Conservation (phyloP, 176 grass and related monocot genomes). For the Eleusine coracana region DNA sequence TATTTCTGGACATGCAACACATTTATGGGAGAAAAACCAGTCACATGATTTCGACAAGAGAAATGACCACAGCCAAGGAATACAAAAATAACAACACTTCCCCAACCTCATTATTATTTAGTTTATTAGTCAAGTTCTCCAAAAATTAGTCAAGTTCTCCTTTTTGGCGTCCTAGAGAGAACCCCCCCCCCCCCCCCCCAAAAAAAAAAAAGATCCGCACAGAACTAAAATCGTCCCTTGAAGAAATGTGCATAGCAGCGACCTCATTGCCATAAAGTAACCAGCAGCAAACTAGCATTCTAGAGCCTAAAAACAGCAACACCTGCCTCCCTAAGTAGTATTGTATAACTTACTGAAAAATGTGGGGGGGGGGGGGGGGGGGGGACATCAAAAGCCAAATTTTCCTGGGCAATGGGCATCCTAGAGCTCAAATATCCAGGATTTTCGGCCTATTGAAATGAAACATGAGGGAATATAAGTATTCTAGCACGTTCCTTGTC, state of each 20-base stretch:
- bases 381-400: not conserved
- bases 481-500: no score
- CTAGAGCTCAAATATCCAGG: not conserved
- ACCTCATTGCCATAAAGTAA: not conserved
- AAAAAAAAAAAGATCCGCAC: not conserved
- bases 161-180: not conserved
- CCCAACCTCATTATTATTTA: not conserved
- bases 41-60: not conserved
- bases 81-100: not conserved
- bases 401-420: not conserved
- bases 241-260: not conserved
- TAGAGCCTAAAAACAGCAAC: not conserved
- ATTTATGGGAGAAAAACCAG: not conserved
- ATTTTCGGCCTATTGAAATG: not conserved
- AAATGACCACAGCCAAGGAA: constrained; percentile 1
- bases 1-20: not conserved
- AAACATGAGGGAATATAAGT: not conserved
- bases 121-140: not conserved
- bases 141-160: not conserved
- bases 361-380: no score
- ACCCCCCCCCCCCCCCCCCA: no score
- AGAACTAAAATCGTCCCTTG: not conserved
- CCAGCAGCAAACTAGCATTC: not conserved
- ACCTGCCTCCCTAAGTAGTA: not conserved
- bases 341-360: not conserved